These are phyloP conservation scores for Ceratobasidium sp. DNA, from an alignment of 1,284 basidiomycete genomes.

Conservation along the genomic window DNA sequence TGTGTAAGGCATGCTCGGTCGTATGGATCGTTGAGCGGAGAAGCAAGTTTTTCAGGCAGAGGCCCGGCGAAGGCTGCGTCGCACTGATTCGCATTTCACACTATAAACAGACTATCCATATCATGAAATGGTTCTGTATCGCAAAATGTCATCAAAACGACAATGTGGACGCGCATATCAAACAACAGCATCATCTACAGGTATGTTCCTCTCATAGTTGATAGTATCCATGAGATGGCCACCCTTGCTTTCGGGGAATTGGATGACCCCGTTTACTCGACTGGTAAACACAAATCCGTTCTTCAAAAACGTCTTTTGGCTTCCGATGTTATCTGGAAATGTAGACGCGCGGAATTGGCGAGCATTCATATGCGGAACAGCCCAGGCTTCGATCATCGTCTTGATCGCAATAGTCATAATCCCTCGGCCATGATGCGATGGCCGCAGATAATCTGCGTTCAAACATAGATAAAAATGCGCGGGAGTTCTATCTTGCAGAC, in stretches of 20 bases:
- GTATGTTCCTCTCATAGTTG: background rate
- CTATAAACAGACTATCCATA: no score
- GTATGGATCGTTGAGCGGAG: no score
- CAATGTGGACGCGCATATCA: background rate
- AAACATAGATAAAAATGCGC: background rate
- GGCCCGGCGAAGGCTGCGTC: no score
- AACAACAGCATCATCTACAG: background rate
- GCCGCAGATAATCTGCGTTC: constrained; percentile 59
- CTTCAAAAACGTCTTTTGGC: constrained; percentile 68
- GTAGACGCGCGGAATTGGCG: constrained; percentile 56
- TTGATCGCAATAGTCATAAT: constrained; percentile 69
- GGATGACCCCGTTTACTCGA: background rate
- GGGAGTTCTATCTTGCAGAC: background rate
- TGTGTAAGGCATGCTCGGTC: no score
- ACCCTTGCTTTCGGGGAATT: constrained; percentile 24
- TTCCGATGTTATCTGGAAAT: constrained; percentile 62
- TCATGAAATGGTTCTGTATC: no score
- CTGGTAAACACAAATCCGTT: constrained; percentile 60
- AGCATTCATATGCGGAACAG: constrained; percentile 63
- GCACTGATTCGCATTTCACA: no score
- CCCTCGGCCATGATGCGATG: constrained; percentile 66
- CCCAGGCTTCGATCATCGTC: constrained; percentile 63
- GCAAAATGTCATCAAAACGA: no score
- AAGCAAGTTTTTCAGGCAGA: no score
- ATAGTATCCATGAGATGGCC: constrained; percentile 17